phyloP scores from a whole-genome alignment of 306 rosid genomes.

The Crataegus laevigata region DNA sequence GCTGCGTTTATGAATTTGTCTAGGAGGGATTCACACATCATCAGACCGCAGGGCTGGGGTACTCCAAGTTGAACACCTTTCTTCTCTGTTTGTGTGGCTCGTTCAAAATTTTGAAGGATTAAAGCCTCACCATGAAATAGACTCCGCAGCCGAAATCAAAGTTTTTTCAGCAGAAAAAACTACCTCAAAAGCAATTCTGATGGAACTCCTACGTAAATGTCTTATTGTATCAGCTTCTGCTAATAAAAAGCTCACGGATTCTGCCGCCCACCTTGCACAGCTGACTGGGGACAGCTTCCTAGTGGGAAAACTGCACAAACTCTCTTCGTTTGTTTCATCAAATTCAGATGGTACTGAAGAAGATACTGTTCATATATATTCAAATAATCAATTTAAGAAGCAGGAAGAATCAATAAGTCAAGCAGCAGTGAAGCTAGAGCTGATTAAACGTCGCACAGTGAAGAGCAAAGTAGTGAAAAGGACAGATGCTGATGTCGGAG shows the following conservation, averaged over 20 bases:
- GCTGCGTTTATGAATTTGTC: slow-evolving; percentile 4
- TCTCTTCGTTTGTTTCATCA: slow-evolving; percentile 31
- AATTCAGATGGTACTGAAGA: slow-evolving; percentile 27
- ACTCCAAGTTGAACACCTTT: slow-evolving; percentile 35
- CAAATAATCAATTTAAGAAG: slow-evolving; percentile 25
- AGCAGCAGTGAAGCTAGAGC: slow-evolving; percentile 58
- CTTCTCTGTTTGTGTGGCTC: slow-evolving; percentile 75
- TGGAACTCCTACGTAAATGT: slow-evolving; percentile 55
- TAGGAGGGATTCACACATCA: slow-evolving; percentile 26
- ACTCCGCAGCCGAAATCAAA: slow-evolving; percentile 6
- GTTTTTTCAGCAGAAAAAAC: slow-evolving; percentile 24
- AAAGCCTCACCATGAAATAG: slow-evolving; percentile 11
- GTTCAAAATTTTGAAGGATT: slow-evolving; percentile 36
- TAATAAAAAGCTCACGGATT: slow-evolving; percentile 54
- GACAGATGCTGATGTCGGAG: slow-evolving; percentile 19
- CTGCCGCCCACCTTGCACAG: slow-evolving; percentile 49
- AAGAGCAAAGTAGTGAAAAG: slow-evolving; percentile 23
- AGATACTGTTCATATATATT: slow-evolving; percentile 16
- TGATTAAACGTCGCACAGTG: slow-evolving; percentile 35
- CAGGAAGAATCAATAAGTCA: slow-evolving; percentile 41
- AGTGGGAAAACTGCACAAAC: slow-evolving; percentile 39
- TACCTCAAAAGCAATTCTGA: slow-evolving; percentile 40
- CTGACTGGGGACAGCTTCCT: slow-evolving; percentile 41
- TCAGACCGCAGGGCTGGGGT: slow-evolving; percentile 26
- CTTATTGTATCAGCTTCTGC: slow-evolving; percentile 47